Evolutionary conservation across 2,329 filamentous ascomycete genomes (phyloP), one percentile per base, ranked within the genome.

Genomic region (Trichoderma koningiopsis): DNA sequence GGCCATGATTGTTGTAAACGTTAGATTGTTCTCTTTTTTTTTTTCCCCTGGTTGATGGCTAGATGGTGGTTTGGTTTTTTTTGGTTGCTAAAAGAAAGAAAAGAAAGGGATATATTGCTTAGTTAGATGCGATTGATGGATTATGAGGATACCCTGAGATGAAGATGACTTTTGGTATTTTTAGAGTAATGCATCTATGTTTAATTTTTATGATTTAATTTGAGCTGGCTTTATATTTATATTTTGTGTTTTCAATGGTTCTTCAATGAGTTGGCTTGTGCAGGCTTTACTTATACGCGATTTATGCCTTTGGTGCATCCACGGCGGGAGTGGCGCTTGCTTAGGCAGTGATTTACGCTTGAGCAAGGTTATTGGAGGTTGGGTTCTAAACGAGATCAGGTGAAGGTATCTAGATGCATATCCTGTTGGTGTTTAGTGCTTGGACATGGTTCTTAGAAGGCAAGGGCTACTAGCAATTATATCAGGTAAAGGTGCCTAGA

Each of bases 131-230:
- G 61, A 56, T n/a, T 43, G 40, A 43, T 43, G 19, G 40, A 43
- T 43, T 55, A 56, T 56, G 61, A 33, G 61, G 49, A 64, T 64
- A 64, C 61, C 61, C 61, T 56, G 49, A 64, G 49, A 64, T 33
- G 19, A 27, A 31, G 56, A 35, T 35, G 11, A 14, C 33, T 11
- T 56, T 40, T 56, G n/a, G n/a, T 64, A 64, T 52, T 56, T 64
- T 64, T 63, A 63, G 61, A 64, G 49, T 56, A 64, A 56, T 64
- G 33, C 24, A 55, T 63, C 37, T 64, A 40, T 40, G 19, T 29
- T 31, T 43, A 24, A 56, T 10, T 35, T 35, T 14, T n/a, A 29
- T 56, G 16, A 24, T 43, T 33, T 16, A 5, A 13, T 22, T 47
- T 5, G 8, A 49, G 11, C n/a, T 24, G 47, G 7, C 22, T 22